Evolutionary conservation across 306 rosid genomes (phyloP).

Genomic region (Hylodesmum podocarpum): DNA sequence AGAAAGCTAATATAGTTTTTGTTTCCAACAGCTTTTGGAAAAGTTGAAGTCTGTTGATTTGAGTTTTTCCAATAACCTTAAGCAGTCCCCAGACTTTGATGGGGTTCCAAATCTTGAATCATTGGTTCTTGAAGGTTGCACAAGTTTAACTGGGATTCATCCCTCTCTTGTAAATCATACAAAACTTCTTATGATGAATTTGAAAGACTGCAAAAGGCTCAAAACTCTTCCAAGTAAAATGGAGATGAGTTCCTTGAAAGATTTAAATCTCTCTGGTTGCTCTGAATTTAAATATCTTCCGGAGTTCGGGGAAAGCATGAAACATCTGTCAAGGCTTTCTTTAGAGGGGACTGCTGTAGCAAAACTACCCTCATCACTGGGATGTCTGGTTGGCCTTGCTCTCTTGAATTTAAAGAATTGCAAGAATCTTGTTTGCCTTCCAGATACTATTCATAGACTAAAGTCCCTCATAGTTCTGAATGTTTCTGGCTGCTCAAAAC

Average conservation of each 20-base stretch:
- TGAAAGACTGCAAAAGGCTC: constrained; percentile 42
- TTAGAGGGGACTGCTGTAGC: constrained; percentile 29
- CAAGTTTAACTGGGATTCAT: constrained; percentile 31
- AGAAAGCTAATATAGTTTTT: neutral
- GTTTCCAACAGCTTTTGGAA: constrained; percentile 18
- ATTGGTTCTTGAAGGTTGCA: constrained; percentile 38
- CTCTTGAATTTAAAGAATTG: constrained; percentile 25
- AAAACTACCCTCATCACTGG: constrained; percentile 31
- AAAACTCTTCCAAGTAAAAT: constrained; percentile 36
- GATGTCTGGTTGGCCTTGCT: constrained; percentile 30
- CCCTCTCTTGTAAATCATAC: constrained; percentile 25
- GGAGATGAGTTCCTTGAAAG: constrained; percentile 31
- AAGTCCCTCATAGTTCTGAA: constrained; percentile 29
- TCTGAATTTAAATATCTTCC: constrained; percentile 24
- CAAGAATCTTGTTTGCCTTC: constrained; percentile 37
- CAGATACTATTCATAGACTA: constrained; percentile 28
- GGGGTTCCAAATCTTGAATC: constrained; percentile 38
- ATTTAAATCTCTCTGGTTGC: constrained; percentile 36
- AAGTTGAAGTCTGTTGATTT: constrained; percentile 23
- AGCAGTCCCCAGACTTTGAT: constrained; percentile 9
- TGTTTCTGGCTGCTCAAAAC: constrained; percentile 36
- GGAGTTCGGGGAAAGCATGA: constrained; percentile 35
- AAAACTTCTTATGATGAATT: constrained; percentile 23
- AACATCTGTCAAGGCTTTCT: neutral
- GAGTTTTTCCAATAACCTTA: constrained; percentile 28